Base-by-base conservation (phyloP, 2,329 filamentous ascomycete genomes). In the Pseudonectria foliicola region DNA sequence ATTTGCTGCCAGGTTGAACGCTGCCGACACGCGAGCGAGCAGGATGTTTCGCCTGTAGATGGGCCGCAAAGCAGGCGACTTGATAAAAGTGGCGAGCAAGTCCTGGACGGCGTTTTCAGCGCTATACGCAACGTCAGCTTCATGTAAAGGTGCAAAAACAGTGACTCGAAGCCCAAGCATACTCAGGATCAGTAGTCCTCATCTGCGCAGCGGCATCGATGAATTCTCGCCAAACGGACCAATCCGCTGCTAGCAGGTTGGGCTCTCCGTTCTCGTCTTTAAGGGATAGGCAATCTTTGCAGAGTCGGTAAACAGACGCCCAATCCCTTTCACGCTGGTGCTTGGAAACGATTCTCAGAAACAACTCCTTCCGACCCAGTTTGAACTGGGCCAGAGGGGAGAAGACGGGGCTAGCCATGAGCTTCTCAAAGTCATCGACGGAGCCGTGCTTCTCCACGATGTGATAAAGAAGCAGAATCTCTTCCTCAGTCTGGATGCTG, bases 401-500 rank as follows among this genome's bases (percentile, higher is more conserved):
- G 7, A 70, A 60, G 0, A 60, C 44, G 0, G 61, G 53, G 28
- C 66, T 65, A 3, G 48, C 37, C 0, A 67, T 48, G 7, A 65
- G 54, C 25, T 63, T 62, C 2, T 61, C 40, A 38, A 62, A 65
- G 28, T 70, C 68, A 0, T 60, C 61, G 1, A 53, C 48, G 2
- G 59, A 59, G 1, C 64, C 68, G 8, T 71, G 66, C 4, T 57
- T 59, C 21, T 64, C 59, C 1, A 70, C 49, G 14, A 74, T 60
- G 1, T 66, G 60, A 40, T 71, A 74, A 13, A 71, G 62, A 3
- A 75, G 59, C 1, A 69, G 55, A 3, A 70, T 61, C 40, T 75
- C 71, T 38, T 75, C 67, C 39, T 74, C 71, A 0, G 62, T 62
- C 26, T 61, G 58, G 21, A 73, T 55, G 6, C 46, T 48, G 42